Conservation (phyloP, 2,329 filamentous ascomycete species). For the Cladophialophora bantiana region DNA sequence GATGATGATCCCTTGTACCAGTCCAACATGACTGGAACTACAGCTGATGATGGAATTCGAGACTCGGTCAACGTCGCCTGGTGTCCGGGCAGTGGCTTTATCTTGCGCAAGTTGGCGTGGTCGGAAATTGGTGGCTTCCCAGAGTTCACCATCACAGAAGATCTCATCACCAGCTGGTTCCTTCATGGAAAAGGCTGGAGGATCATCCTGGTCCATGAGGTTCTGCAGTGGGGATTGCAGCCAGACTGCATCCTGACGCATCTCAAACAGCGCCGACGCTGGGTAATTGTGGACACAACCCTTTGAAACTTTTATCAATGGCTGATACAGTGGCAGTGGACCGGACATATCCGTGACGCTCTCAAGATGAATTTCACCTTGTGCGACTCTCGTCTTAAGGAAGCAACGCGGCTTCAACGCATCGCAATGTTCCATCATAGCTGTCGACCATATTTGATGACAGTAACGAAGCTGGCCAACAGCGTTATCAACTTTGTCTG, state of each 20-base stretch:
- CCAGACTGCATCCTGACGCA: slow-evolving; percentile 48
- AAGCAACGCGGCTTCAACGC: slow-evolving; percentile 28
- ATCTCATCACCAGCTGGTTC: slow-evolving; percentile 41
- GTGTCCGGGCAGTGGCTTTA: slow-evolving; percentile 44
- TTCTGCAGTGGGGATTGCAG: slow-evolving; percentile 42
- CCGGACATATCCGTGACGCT: slow-evolving; percentile 32
- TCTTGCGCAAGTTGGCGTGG: slow-evolving; percentile 41
- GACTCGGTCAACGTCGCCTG: slow-evolving; percentile 41
- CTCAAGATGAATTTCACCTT: slow-evolving; percentile 27
- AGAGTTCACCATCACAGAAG: slow-evolving; percentile 42
- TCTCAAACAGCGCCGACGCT: slow-evolving; percentile 49
- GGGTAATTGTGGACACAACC: slow-evolving; percentile 53
- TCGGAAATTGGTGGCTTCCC: slow-evolving; percentile 42
- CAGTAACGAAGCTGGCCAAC: slow-evolving; percentile 26
- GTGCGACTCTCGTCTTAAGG: slow-evolving; percentile 15
- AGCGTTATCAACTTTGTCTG: slow-evolving; percentile 21
- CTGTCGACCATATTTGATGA: slow-evolving; percentile 34
- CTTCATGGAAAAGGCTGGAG: slow-evolving; percentile 42
- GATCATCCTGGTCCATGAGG: slow-evolving; percentile 40
- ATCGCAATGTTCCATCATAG: slow-evolving; percentile 35
- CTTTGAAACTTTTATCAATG: slow-evolving; percentile 42
- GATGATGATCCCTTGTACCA: slow-evolving; percentile 41
- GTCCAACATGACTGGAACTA: slow-evolving; percentile 45
- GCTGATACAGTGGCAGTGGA: slow-evolving; percentile 33
- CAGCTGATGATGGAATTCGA: slow-evolving; percentile 44